Evolutionary conservation across 306 rosid genomes (phyloP).

Genomic region (Prunus fruticosa): DNA sequence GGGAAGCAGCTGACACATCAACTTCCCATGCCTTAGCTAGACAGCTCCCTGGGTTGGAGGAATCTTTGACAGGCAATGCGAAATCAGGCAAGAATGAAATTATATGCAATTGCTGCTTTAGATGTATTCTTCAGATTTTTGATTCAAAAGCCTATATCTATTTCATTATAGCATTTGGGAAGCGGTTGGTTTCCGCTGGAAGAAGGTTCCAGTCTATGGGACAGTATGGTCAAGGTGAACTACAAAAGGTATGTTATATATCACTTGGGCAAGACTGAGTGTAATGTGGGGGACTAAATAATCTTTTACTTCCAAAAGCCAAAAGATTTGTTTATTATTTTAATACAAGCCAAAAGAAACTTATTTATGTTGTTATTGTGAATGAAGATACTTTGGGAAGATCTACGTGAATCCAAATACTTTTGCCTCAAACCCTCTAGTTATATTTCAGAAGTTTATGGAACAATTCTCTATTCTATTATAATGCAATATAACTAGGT

Average conservation of each 20-base stretch:
- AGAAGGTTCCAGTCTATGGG: constrained; percentile 95
- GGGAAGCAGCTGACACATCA: constrained; percentile 85
- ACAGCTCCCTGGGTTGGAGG: constrained; percentile 61
- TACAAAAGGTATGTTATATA: constrained; percentile 55
- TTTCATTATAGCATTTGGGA: constrained; percentile 64
- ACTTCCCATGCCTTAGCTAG: constrained; percentile 58
- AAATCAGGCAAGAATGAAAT: constrained; percentile 64
- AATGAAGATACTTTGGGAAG: background rate
- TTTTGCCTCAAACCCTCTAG: background rate
- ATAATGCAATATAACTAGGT: background rate
- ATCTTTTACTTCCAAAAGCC: background rate
- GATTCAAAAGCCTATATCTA: constrained; percentile 25
- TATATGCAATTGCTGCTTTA: constrained; percentile 12
- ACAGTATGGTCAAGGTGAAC: constrained; percentile 88
- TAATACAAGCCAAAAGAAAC: too few relatives aligned
- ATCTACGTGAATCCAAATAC: background rate
- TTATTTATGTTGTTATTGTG: background rate
- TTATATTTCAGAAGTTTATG: background rate
- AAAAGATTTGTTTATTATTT: background rate
- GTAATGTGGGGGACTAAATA: background rate
- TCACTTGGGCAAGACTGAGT: constrained; percentile 4
- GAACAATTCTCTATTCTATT: background rate
- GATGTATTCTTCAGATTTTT: constrained; percentile 20
- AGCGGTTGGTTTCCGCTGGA: constrained; percentile 77
- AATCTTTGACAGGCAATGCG: constrained; percentile 50